These are phyloP conservation scores for Aspergillus tubingensis DNA, from an alignment of 2,329 filamentous ascomycete species.

Conservation along the genomic window DNA sequence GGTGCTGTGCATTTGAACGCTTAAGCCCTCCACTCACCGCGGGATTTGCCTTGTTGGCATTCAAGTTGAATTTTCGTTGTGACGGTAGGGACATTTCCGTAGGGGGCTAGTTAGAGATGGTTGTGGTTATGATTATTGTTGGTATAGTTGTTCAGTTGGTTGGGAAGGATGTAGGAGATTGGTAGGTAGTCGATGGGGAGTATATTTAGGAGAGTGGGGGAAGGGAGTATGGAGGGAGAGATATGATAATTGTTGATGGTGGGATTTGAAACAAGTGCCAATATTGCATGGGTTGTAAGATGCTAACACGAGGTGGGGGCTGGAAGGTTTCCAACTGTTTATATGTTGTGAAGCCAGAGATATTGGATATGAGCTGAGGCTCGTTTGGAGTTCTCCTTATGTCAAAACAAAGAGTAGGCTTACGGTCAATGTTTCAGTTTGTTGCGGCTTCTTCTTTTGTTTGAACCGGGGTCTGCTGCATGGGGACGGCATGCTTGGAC, in stretches of 20 bases:
- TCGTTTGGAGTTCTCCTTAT: not conserved
- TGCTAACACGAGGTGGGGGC: not conserved
- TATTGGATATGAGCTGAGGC: not conserved
- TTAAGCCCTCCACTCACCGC: not conserved
- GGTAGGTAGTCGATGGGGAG: not conserved
- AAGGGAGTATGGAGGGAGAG: not conserved
- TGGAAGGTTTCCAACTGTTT: not conserved
- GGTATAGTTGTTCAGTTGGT: too few species aligned
- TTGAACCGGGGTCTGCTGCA: not conserved
- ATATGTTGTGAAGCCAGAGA: not conserved
- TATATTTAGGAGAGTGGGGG: not conserved
- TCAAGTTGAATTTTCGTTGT: not conserved
- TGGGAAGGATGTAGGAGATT: too few species aligned
- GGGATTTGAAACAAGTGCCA: not conserved
- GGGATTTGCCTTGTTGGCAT: not conserved
- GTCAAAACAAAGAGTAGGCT: not conserved
- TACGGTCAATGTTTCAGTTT: not conserved
- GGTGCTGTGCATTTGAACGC: not conserved
- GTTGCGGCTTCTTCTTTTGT: not conserved
- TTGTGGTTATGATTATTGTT: too few species aligned
- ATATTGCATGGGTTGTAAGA: not conserved
- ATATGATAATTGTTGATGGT: not conserved
- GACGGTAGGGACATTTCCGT: not conserved
- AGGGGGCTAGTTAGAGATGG: not conserved
- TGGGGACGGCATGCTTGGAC: not conserved